These are phyloP conservation scores for Coniochaeta sp. DNA, from an alignment of 2,329 filamentous ascomycete species.

Conservation along the genomic window DNA sequence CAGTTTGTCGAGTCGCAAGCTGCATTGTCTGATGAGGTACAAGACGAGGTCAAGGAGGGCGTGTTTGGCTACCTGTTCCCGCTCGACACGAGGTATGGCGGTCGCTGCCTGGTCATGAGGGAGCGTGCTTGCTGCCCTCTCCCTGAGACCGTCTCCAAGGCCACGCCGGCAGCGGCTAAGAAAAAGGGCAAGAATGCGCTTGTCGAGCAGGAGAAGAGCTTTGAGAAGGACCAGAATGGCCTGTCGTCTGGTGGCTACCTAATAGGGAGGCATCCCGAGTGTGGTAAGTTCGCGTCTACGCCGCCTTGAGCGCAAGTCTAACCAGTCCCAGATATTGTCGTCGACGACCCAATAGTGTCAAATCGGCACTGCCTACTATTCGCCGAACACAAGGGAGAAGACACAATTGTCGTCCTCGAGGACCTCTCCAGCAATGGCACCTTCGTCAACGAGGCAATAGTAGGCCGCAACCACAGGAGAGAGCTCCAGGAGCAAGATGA, in stretches of 20 bases:
- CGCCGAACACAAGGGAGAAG: conserved; percentile 27
- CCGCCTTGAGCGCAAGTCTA: neutral
- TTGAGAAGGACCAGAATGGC: conserved; percentile 57
- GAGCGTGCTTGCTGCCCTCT: conserved; percentile 65
- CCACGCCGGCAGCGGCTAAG: conserved; percentile 23
- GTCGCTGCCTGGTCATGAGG: conserved; percentile 64
- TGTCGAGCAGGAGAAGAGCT: conserved; percentile 48
- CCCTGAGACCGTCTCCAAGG: conserved; percentile 36
- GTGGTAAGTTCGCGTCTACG: conserved; percentile 54
- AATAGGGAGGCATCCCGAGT: conserved; percentile 88
- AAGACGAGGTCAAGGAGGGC: conserved; percentile 75
- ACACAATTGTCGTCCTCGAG: conserved; percentile 68
- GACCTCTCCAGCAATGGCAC: conserved; percentile 96
- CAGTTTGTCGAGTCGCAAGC: conserved; percentile 72
- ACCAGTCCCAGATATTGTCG: conserved; percentile 51
- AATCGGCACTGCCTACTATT: conserved; percentile 65
- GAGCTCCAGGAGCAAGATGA: conserved; percentile 88
- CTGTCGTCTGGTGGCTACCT: conserved; percentile 76
- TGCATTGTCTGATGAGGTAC: conserved; percentile 70
- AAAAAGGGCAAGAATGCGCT: conserved; percentile 29
- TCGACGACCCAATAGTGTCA: conserved; percentile 75
- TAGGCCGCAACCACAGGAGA: conserved; percentile 86
- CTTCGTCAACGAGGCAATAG: conserved; percentile 84
- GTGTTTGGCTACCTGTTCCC: conserved; percentile 96
- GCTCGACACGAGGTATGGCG: conserved; percentile 61